Evolutionary conservation across 2,329 filamentous ascomycete species (phyloP).

Genomic region (Purpureocillium takamizusanense): DNA sequence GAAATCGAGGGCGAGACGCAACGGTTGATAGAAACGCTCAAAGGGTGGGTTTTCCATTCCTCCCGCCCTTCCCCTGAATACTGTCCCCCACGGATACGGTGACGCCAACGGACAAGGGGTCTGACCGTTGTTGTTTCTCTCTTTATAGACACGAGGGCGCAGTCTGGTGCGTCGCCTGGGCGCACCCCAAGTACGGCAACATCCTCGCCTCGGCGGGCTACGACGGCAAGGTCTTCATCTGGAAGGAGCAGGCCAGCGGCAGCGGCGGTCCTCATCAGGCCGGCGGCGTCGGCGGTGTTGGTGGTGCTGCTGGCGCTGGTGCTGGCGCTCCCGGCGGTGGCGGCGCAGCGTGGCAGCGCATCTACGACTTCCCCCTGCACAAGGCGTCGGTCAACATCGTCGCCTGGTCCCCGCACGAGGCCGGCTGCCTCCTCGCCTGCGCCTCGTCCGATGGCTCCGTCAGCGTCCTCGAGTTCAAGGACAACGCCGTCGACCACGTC

Average conservation of each 20-base stretch:
- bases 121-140: not conserved
- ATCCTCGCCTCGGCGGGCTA: slow-evolving; percentile 93
- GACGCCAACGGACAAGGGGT: not conserved
- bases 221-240: slow-evolving; percentile 97
- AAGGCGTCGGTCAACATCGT: slow-evolving; percentile 96
- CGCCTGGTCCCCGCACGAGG: slow-evolving; percentile 94
- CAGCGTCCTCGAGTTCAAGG: slow-evolving; percentile 91
- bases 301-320: no score
- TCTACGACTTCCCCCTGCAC: slow-evolving; percentile 89
- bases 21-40: slow-evolving; percentile 82
- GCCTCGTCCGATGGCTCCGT: slow-evolving; percentile 91
- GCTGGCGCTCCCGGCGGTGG: no score
- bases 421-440: slow-evolving; percentile 87
- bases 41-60: slow-evolving; percentile 50
- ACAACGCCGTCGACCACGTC: slow-evolving; percentile 84
- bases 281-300: no score
- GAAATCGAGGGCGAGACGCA: slow-evolving; percentile 93
- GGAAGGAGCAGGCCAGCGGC: slow-evolving; percentile 68
- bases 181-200: slow-evolving; percentile 96
- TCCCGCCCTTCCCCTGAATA: no score
- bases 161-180: slow-evolving; percentile 97
- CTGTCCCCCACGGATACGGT: no score
- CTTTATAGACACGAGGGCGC: slow-evolving; percentile 77
- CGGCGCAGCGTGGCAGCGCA: slow-evolving; percentile 83
- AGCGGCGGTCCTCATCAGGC: no score